Evolutionary conservation across 441 rosid genomes (phyloP).

Genomic region (Bocquillonia castaneifolia): DNA sequence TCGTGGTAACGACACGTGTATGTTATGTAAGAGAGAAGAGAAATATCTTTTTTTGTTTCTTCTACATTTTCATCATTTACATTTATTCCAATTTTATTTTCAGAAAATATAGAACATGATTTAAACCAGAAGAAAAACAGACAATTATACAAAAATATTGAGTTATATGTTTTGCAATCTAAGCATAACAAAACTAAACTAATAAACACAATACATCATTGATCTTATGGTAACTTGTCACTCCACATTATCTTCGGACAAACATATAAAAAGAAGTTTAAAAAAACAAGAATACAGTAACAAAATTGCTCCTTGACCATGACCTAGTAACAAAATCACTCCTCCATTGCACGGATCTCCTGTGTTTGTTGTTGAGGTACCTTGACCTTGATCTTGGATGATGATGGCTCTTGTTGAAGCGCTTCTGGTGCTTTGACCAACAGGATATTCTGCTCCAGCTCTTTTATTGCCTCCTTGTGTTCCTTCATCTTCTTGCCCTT

Average conservation of each 20-base stretch:
- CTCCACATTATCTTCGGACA: too few relatives aligned
- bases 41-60: neutral
- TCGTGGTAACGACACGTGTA: constrained; percentile 5
- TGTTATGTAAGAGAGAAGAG: too few relatives aligned
- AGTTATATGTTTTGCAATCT: too few relatives aligned
- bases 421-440: constrained; percentile 49
- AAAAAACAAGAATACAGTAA: too few relatives aligned
- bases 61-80: neutral
- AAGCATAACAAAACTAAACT: too few relatives aligned
- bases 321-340: constrained; percentile 30
- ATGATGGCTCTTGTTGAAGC: constrained; percentile 32
- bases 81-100: neutral
- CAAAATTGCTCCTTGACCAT: neutral
- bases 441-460: constrained; percentile 44
- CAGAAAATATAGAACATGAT: too few relatives aligned
- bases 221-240: too few relatives aligned
- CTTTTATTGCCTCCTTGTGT: constrained; percentile 31
- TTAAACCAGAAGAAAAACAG: too few relatives aligned
- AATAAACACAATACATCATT: too few relatives aligned
- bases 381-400: constrained; percentile 55
- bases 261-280: too few relatives aligned
- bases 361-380: constrained; percentile 34
- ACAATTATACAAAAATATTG: too few relatives aligned
- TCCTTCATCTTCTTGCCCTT: constrained; percentile 41
- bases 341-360: constrained; percentile 67